Evolutionary conservation across 2,329 filamentous ascomycete genomes (phyloP), one percentile per base, ranked within the genome.

Genomic region (Fusarium austroafricanum): DNA sequence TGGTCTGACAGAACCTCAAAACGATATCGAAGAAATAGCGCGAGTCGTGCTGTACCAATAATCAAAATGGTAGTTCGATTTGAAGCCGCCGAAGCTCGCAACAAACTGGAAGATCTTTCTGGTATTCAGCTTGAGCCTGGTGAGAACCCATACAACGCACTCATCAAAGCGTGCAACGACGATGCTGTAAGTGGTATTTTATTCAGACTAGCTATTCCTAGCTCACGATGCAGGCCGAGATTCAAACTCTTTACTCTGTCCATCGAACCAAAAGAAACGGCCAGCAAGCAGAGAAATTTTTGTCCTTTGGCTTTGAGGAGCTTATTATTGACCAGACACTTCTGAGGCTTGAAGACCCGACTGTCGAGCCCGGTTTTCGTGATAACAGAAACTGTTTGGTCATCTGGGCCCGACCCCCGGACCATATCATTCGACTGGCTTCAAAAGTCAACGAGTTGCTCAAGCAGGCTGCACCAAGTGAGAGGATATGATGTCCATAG

Each of bases 341-440:
- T 2, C 81, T 89, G 49, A 89, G 90, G 55, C 81, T 97, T 31
- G 86, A 90, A 69, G 84, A 90, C 42, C 86, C 86, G 2, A 79
- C 84, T 2, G 80, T 90, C 35, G 85, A 92, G 66, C 90, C 89
- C 2, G 88, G 87, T 2, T 97, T 91, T 75, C 77, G 83, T 51
- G 95, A 98, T 76, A 86, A 88, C 40, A 84, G 95, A 39, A 86
- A 97, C 74, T 96, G 94, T 75, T 83, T 97, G 12, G 92, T 94
- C 1, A 90, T 97, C 75, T 97, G 94, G 93, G 93, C 92, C 5
- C 85, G 94, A 9, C 95, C 95, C 17, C 92, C 94, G 1, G 80
- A 87, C 44, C 88, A 90, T 70, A 83, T 97, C 18, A 83, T 90
- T 44, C 80, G 85, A 20, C 80, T 98, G 60, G 88, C 95, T 4